Base-by-base conservation (phyloP, 331 rosid genomes). In the Dryas integrifolia region DNA sequence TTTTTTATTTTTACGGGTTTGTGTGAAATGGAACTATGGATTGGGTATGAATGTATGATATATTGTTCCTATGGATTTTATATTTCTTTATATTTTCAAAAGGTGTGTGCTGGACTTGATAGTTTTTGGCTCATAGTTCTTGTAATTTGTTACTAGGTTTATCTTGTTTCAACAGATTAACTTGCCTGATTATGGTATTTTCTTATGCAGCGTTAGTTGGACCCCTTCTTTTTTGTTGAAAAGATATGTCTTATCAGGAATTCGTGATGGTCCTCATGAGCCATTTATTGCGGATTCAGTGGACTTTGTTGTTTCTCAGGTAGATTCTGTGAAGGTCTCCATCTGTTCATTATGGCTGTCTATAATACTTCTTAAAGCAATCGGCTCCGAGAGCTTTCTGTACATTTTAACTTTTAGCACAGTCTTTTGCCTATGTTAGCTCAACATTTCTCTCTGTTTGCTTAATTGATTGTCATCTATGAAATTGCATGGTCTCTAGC, bases 281-380 rank as follows among this genome's bases (percentile, higher is more conserved):
- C 99, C 99, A 68, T 95, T 95, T 85, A 95, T 95, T 79, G 97
- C 99, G 0, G 99, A 95, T 88, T 95, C 99, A 35, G 98, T 92
- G 43, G 98, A 95, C 83, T 95, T 95, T 60, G 98, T 95, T 85
- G 99, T 95, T 84, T 89, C 97, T 84, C 99, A 95, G 96, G 99
- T 95, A 86, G 77, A 62, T 70, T 78, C 47, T 52, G 21, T 26
- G 53, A 66, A 70, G 65, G 60, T 13, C 47, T 62, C 6, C 62
- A 49, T 41, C 47, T 48, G 40, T 45, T 66, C 63, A 40, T 65
- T 56, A 39, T 24, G 12, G 35, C 7, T 57, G 3, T 57, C 7
- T 35, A 26, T n/a, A 15, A 8, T 14, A 12, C 1, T 18, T 24
- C 44, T 69, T 35, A 48, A 6, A 47, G 55, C 62, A 67, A 60